A percentile compares a stretch with the other conserved stretches of the same genome.
Evolutionary conservation across 192 early-diverging fungal species (phyloP).

Genomic region (Coemansia sp.): DNA sequence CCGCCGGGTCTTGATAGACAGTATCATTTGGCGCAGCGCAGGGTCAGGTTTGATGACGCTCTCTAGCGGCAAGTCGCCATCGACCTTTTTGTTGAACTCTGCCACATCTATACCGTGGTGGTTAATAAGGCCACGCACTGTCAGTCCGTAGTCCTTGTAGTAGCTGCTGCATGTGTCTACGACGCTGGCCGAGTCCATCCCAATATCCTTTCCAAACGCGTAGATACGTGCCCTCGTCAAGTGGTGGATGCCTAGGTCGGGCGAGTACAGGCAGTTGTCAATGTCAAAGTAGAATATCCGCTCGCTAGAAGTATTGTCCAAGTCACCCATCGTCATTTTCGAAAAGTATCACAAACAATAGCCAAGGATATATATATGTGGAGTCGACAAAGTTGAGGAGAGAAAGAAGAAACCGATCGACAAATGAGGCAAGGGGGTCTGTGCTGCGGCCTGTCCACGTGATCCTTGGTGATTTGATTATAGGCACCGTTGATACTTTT

Average conservation of each 20-base stretch:
- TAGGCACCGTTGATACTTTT: not conserved
- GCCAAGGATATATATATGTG: not conserved
- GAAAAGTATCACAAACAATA: not conserved
- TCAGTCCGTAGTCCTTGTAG: constrained; percentile 69
- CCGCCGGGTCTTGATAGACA: constrained; percentile 55
- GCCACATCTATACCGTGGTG: constrained; percentile 68
- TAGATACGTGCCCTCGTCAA: constrained; percentile 66
- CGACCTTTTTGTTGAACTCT: constrained; percentile 67
- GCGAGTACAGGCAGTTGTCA: constrained; percentile 75
- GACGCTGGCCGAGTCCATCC: constrained; percentile 58
- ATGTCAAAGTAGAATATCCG: constrained; percentile 76
- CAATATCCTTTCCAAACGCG: constrained; percentile 57
- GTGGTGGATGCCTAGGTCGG: constrained; percentile 51
- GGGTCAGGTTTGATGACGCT: constrained; percentile 60
- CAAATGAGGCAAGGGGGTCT: not conserved
- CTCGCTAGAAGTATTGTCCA: not conserved
- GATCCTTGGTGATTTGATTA: not conserved
- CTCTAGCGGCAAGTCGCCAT: constrained; percentile 67
- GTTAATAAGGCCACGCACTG: constrained; percentile 66
- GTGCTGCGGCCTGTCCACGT: not conserved
- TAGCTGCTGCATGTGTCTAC: constrained; percentile 57
- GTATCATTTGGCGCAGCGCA: constrained; percentile 63
- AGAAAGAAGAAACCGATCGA: not conserved
- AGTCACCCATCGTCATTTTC: constrained; percentile 7
- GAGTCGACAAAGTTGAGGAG: not conserved